Evolutionary conservation across 129 eudicot species (phyloP).

Genomic region (Helianthus annuus): HanXRQr2.0-SUNRISE NC_035446.2:80296475-80296974

Average conservation of each 20-base stretch:
- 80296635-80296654: no score
- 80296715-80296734: neutral
- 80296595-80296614: no score
- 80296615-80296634: no score
- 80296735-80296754: neutral
- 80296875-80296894: neutral
- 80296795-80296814: neutral
- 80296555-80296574: no score
- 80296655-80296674: no score
- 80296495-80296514: slow-evolving; percentile 11
- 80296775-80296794: neutral
- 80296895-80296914: neutral
- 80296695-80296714: neutral
- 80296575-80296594: no score
- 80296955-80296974: neutral
- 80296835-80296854: slow-evolving; percentile 12
- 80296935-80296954: slow-evolving; percentile 11
- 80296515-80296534: neutral
- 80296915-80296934: neutral
- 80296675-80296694: slow-evolving; percentile 1
- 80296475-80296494: neutral
- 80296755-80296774: slow-evolving; percentile 13
- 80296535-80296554: no score
- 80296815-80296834: neutral
- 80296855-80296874: neutral